Evolutionary conservation across 1,139 yeast species (phyloP).

Genomic region (Suhomyces yuchorum): DNA sequence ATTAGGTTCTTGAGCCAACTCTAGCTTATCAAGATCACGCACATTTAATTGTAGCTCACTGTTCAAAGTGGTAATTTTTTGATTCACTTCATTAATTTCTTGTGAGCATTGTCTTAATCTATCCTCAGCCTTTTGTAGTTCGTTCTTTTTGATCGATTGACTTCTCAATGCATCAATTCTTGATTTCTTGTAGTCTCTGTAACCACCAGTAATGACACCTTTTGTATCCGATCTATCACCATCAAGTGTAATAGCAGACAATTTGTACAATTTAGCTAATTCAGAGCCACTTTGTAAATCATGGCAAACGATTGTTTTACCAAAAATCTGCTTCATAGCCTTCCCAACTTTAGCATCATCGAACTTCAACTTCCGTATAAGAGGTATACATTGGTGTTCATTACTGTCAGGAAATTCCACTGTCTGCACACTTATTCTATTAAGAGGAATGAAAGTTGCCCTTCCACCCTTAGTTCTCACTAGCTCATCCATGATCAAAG

Average conservation of each 20-base stretch:
- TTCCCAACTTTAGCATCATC: conserved; percentile 52
- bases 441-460: conserved; percentile 88
- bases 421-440: conserved; percentile 51
- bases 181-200: conserved; percentile 66
- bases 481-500: conserved; percentile 74
- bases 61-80: conserved; percentile 32
- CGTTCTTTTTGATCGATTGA: conserved; percentile 54
- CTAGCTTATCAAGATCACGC: conserved; percentile 36
- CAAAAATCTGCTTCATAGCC: conserved; percentile 80
- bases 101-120: conserved; percentile 25
- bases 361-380: conserved; percentile 69
- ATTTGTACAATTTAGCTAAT: conserved; percentile 59
- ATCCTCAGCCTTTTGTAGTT: conserved; percentile 40
- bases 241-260: conserved; percentile 83
- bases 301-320: conserved; percentile 75
- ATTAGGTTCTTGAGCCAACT: conserved; percentile 46
- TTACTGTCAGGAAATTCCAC: conserved; percentile 55
- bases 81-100: conserved; percentile 30
- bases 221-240: conserved; percentile 86
- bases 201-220: conserved; percentile 92
- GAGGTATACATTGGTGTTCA: conserved; percentile 66
- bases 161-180: conserved; percentile 69
- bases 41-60: conserved; percentile 51
- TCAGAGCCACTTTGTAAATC: conserved; percentile 71
- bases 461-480: conserved; percentile 74